A percentile compares a stretch with the other conserved stretches of the same genome.
phyloP scores from a whole-genome alignment of 75 land plant species.

The Selaginella tamariscina region DNA sequence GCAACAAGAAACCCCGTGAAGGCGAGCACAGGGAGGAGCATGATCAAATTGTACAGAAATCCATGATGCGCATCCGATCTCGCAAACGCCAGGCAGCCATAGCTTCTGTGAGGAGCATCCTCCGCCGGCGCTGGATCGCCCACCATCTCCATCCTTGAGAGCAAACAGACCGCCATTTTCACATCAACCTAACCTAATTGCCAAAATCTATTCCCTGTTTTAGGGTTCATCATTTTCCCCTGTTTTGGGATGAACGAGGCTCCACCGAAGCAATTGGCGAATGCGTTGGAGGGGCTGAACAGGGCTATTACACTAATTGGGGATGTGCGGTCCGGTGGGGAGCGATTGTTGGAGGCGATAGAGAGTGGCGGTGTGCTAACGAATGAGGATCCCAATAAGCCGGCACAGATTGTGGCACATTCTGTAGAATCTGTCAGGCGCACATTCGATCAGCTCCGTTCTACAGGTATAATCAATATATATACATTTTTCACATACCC shows the following conservation, averaged over 20 bases:
- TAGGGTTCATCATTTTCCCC: too few species aligned
- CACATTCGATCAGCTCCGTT: not conserved
- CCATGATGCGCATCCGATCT: constrained; percentile 10
- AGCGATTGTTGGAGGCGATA: constrained; percentile 68
- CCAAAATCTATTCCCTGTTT: not conserved
- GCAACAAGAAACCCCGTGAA: constrained; percentile 51
- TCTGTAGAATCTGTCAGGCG: not conserved
- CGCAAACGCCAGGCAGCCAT: constrained; percentile 5
- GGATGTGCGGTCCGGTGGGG: constrained; percentile 73
- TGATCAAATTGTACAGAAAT: constrained; percentile 28
- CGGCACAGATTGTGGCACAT: not conserved
- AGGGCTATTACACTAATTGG: constrained; percentile 72
- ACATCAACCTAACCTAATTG: too few species aligned
- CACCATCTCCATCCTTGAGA: not conserved
- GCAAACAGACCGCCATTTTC: not conserved
- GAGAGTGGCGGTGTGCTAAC: constrained; percentile 25
- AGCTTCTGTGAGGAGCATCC: not conserved
- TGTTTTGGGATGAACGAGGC: too few species aligned
- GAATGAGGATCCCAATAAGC: not conserved
- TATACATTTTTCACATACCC: too few species aligned
- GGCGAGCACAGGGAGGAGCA: constrained; percentile 44
- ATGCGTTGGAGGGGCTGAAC: constrained; percentile 67
- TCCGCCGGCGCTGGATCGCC: not conserved
- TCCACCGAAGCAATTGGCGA: constrained; percentile 89
- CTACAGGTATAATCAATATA: not conserved